Base-by-base conservation (phyloP, 164 flowering plant genomes). In the Saururus chinensis region DNA sequence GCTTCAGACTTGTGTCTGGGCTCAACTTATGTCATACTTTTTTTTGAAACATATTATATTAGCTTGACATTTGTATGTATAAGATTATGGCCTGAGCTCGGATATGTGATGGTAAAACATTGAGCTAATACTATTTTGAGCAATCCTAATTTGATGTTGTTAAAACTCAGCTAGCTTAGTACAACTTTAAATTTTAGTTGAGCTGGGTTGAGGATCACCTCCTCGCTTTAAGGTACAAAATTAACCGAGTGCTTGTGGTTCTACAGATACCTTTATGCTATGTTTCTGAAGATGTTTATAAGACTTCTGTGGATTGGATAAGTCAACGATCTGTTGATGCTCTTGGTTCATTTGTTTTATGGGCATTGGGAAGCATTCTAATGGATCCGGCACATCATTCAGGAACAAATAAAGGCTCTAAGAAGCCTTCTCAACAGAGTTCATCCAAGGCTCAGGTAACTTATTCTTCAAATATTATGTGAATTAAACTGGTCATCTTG, bases 261-360 rank as follows among this genome's bases (percentile, higher is more conserved):
- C 12, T 22, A 61, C 89, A 93, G 98, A 71, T 82, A 22, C 98
- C 98, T 41, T 61, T 93, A 51, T 73, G 75, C 40, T 75, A 86
- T 71, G 73, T 93, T 26, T 71, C 97, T 60, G 96, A 88, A n/a
- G 66, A 69, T 80, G 95, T 93, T 55, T 84, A 82, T 60, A 93
- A 80, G 78, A 84, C 88, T 56, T 84, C 96, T 58, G 80, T 71
- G 72, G 97, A 88, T 55, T 93, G 98, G 98, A 80, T 93, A 71
- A 79, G 75, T 68, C 76, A 77, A 30, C 79, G 76, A 5, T 72
- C 93, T 30, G 21, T 63, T 37, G 91, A 87, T 60, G 84, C 90
- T 4, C 86, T 93, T 65, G 74, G 76, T 49, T 73, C 79, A 17
- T 93, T 88, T 81, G 84, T 81, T 24, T 48, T 84, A 37, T 84